Conservation (phyloP, 805 yeast species). For the Barnettozyma vustinii region DNA sequence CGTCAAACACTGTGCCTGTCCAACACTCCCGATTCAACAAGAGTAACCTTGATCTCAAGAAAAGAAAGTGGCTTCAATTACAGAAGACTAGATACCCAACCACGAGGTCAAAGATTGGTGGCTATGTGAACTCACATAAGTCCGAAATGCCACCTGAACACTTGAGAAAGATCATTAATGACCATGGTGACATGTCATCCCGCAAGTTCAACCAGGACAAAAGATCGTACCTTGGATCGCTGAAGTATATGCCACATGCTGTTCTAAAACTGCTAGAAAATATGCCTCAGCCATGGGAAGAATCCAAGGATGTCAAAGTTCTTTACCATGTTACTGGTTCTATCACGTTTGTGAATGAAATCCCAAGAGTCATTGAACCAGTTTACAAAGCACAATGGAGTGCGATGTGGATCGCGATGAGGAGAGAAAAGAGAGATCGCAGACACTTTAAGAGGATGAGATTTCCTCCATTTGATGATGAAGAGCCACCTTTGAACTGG, state of each 20-base stretch:
- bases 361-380: constrained; percentile 88
- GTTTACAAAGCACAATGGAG: constrained; percentile 96
- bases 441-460: constrained; percentile 85
- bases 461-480: constrained; percentile 96
- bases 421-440: constrained; percentile 89
- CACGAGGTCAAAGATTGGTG: constrained; percentile 28
- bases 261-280: constrained; percentile 81
- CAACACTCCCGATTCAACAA: constrained; percentile 15
- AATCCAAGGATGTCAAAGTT: constrained; percentile 76
- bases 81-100: constrained; percentile 55
- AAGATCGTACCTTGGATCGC: constrained; percentile 80
- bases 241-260: constrained; percentile 96
- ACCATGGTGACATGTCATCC: constrained; percentile 81
- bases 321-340: constrained; percentile 91
- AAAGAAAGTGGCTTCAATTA: constrained; percentile 53
- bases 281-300: constrained; percentile 99
- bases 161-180: constrained; percentile 73
- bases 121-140: constrained; percentile 54
- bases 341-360: constrained; percentile 88
- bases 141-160: constrained; percentile 93
- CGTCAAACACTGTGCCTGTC: constrained; percentile 21
- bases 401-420: constrained; percentile 85
- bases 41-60: constrained; percentile 36
- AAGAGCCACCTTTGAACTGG: constrained; percentile 88
- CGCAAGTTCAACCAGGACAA: constrained; percentile 78